Evolutionary conservation across 768 basidiomycete genomes (phyloP).

Genomic region (Lactarius tabidus): DNA sequence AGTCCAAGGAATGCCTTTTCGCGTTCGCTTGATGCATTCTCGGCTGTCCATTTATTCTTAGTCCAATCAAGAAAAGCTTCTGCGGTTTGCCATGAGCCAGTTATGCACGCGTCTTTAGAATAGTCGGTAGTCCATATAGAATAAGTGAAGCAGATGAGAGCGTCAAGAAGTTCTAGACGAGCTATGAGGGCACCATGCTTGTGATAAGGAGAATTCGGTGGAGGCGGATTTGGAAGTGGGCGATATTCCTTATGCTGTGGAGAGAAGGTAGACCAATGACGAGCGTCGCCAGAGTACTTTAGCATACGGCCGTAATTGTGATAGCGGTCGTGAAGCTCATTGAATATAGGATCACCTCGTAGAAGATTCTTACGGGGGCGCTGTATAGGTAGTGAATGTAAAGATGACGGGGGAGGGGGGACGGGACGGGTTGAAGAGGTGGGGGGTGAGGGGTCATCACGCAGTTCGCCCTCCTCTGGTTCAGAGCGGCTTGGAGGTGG

Average conservation of each 20-base stretch:
- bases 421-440: slow-evolving; percentile 22
- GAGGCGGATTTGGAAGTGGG: slow-evolving; percentile 59
- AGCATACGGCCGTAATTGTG: slow-evolving; percentile 65
- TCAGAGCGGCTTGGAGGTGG: slow-evolving; percentile 36
- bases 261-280: slow-evolving; percentile 71
- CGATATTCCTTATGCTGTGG: slow-evolving; percentile 60
- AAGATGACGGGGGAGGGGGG: slow-evolving; percentile 30
- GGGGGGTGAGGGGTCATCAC: slow-evolving; percentile 35
- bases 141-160: slow-evolving; percentile 80
- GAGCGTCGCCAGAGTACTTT: slow-evolving; percentile 80
- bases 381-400: slow-evolving; percentile 52
- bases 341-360: slow-evolving; percentile 46
- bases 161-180: slow-evolving; percentile 74
- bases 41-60: slow-evolving; percentile 58
- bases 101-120: slow-evolving; percentile 49
- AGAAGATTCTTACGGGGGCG: slow-evolving; percentile 56
- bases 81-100: slow-evolving; percentile 64
- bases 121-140: slow-evolving; percentile 78
- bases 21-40: slow-evolving; percentile 43
- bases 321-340: slow-evolving; percentile 65
- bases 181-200: slow-evolving; percentile 72
- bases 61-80: slow-evolving; percentile 69
- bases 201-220: slow-evolving; percentile 65
- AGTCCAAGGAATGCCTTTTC: slow-evolving; percentile 67
- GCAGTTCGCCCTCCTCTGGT: slow-evolving; percentile 47